These are phyloP conservation scores for Teratosphaeria epicoccoides DNA, from an alignment of 2,329 filamentous ascomycete species.

Conservation along the genomic window DNA sequence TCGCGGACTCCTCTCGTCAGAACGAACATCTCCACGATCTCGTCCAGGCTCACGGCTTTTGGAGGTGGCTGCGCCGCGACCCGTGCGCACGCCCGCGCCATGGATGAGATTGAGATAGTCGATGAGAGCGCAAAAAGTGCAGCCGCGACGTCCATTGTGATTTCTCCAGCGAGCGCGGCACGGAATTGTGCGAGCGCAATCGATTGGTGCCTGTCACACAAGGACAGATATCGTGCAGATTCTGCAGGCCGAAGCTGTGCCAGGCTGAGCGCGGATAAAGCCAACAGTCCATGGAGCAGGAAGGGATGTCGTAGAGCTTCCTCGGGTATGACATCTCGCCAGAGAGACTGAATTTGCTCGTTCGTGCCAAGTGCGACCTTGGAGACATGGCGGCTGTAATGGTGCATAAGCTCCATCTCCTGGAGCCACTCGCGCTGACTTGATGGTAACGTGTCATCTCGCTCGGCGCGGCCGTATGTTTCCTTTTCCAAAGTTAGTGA, in stretches of 20 bases:
- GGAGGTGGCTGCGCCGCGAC: constrained; percentile 8
- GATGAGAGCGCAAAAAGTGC: constrained; percentile 15
- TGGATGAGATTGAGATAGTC: constrained; percentile 5
- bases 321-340: constrained; percentile 12
- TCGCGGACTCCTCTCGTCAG: constrained; percentile 14
- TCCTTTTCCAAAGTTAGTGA: background rate
- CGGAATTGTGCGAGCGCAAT: constrained; percentile 15
- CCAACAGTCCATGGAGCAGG: constrained; percentile 19
- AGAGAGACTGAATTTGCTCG: constrained; percentile 10
- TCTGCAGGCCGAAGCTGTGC: constrained; percentile 9
- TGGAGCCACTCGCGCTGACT: constrained; percentile 15
- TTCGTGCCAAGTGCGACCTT: constrained; percentile 2
- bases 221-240: constrained; percentile 9
- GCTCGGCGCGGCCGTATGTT: background rate
- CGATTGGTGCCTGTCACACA: constrained; percentile 18
- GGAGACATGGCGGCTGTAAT: constrained; percentile 8
- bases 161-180: constrained; percentile 9
- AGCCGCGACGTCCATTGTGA: constrained; percentile 11
- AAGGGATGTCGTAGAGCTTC: constrained; percentile 15
- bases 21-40: constrained; percentile 14
- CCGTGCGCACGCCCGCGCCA: constrained; percentile 9
- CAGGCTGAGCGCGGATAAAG: constrained; percentile 16
- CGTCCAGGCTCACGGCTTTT: constrained; percentile 11
- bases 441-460: background rate
- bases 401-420: constrained; percentile 21